phyloP scores from a whole-genome alignment of 306 rosid species.

The Carpinus viminea region DNA sequence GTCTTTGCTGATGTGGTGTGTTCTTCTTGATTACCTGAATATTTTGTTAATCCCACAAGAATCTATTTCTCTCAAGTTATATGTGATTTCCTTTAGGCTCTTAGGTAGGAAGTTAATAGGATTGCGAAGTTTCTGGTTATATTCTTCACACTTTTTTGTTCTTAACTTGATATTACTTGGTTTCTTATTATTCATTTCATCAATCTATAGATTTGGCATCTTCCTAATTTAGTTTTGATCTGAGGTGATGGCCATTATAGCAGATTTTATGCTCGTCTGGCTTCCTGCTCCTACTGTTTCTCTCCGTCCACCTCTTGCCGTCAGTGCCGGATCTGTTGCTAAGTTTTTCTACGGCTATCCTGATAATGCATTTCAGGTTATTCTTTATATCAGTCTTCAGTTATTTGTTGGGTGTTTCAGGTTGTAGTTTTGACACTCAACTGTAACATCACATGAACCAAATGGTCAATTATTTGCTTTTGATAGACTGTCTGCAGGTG shows the following conservation, averaged over 20 bases:
- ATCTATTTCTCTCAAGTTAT: not conserved
- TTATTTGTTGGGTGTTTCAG: not conserved
- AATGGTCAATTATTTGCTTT: not conserved
- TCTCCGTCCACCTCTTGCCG: conserved; percentile 69
- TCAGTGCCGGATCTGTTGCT: conserved; percentile 66
- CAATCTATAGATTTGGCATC: too few relatives aligned
- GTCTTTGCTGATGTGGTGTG: too few relatives aligned
- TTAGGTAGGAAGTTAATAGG: too few relatives aligned
- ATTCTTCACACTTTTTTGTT: too few relatives aligned
- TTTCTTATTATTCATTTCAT: too few relatives aligned
- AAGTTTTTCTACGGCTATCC: conserved; percentile 95
- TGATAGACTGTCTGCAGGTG: conserved; percentile 32
- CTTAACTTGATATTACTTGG: too few relatives aligned
- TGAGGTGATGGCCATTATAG: too few relatives aligned
- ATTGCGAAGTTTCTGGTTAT: not conserved
- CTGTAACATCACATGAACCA: not conserved
- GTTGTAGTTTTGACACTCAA: not conserved
- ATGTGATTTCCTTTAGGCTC: not conserved
- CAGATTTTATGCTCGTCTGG: conserved; percentile 94
- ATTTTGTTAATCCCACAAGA: too few relatives aligned
- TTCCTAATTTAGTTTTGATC: too few relatives aligned
- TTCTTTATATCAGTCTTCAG: not conserved
- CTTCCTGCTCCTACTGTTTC: conserved; percentile 91
- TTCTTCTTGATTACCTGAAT: too few relatives aligned
- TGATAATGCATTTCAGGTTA: conserved; percentile 93